A percentile compares a stretch with the other conserved stretches of the same genome.
These are phyloP conservation scores for Sapria himalayana DNA, from an alignment of 345 rosid genomes.

Conservation along the genomic window DNA sequence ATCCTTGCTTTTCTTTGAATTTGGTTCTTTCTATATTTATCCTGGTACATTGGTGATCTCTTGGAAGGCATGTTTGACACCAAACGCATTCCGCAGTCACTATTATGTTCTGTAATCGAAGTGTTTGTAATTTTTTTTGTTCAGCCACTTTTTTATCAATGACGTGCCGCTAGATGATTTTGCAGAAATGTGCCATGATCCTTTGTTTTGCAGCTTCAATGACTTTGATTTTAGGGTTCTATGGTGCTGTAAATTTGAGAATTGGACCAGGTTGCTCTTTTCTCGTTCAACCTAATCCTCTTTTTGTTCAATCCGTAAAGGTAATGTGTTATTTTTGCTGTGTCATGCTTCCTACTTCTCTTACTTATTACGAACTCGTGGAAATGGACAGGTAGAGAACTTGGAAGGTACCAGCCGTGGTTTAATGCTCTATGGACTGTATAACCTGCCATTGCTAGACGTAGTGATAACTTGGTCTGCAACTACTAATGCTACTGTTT, in stretches of 20 bases:
- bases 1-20: neutral
- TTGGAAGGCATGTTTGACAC: no score
- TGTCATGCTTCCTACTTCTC: neutral
- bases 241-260: slow-evolving; percentile 35
- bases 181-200: neutral
- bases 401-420: slow-evolving; percentile 28
- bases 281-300: slow-evolving; percentile 45
- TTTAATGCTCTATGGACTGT: slow-evolving; percentile 37
- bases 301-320: slow-evolving; percentile 62
- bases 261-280: slow-evolving; percentile 57
- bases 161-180: neutral
- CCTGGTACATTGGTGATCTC: no score
- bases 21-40: neutral
- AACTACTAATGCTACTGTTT: slow-evolving; percentile 23
- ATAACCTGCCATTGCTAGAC: slow-evolving; percentile 49
- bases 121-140: neutral
- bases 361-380: neutral
- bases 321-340: slow-evolving; percentile 17
- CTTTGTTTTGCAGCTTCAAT: slow-evolving; percentile 44
- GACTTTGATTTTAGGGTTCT: slow-evolving; percentile 80
- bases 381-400: slow-evolving; percentile 39
- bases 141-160: neutral
- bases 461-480: slow-evolving; percentile 37
- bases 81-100: neutral
- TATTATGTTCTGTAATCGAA: neutral